Conservation (phyloP, 1,284 basidiomycete species). For the Butyriboletus appendiculatus region DNA sequence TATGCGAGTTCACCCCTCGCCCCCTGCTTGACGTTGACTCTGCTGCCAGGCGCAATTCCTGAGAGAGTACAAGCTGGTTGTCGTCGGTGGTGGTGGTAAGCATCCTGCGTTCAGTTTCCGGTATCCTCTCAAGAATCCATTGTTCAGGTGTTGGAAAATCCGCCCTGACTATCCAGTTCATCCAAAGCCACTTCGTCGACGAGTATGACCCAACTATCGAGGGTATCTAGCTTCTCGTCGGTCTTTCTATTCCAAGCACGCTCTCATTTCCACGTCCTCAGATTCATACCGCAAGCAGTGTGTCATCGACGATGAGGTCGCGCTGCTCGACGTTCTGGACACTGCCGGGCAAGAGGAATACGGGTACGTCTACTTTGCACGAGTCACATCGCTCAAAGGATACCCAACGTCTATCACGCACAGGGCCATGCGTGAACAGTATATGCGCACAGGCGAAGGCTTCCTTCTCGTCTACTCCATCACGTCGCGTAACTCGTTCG, state of each 20-base stretch:
- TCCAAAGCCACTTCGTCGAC: constrained; percentile 96
- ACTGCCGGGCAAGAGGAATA: constrained; percentile 99
- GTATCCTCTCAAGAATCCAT: not conserved
- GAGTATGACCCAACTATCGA: constrained; percentile 99
- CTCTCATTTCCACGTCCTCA: constrained; percentile 31
- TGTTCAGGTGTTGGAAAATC: constrained; percentile 93
- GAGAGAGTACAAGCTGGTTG: constrained; percentile 95
- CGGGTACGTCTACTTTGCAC: constrained; percentile 59
- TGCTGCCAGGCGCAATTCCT: constrained; percentile 80
- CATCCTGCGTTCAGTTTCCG: constrained; percentile 12
- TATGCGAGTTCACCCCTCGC: constrained; percentile 5
- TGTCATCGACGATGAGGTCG: constrained; percentile 97
- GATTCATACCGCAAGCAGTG: constrained; percentile 97
- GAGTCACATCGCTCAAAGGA: not conserved
- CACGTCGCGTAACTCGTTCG: constrained; percentile 96
- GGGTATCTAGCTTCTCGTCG: constrained; percentile 46
- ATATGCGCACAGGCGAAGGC: constrained; percentile 97
- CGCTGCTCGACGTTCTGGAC: constrained; percentile 95
- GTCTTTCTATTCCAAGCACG: not conserved
- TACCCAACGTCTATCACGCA: not conserved
- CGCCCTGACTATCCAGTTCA: constrained; percentile 97
- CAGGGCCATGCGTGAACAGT: constrained; percentile 97
- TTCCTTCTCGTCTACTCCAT: constrained; percentile 99
- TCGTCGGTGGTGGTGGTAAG: constrained; percentile 96
- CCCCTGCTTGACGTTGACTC: not conserved